Evolutionary conservation across 208 protist genomes (phyloP), one percentile per base, ranked within the genome.

Genomic region (Wallacemonas rigidus): DNA sequence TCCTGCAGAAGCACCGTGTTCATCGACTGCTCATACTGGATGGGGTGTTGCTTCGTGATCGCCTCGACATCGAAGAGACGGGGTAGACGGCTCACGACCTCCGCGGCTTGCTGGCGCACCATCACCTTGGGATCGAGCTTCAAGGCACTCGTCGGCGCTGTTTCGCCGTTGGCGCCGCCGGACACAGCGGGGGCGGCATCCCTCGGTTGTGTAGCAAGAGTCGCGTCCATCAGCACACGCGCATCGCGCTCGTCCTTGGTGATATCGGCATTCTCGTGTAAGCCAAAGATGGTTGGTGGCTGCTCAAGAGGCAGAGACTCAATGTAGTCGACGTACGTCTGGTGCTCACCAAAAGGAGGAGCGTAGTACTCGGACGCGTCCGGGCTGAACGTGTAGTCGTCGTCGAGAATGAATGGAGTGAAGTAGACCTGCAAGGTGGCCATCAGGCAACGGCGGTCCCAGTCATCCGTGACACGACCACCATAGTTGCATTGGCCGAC

Each of bases 1-100:
- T 98, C 94, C 77, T 98, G 97, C 56, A 97, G 75, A 39, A 99
- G 83, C 40, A 98, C 97, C 6, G 95, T 98, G 85, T 98, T 98
- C 97, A 99, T 98, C 40, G 89, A 96, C 80, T 99, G 95, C 35
- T 86, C 79, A 80, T 98, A 98, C 45, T 86, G 62, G 63, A 98
- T 95, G 3, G 95, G 94, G 74, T 98, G 94, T 62, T 81, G 81
- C 68, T 79, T 45, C 57, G 93, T 76, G 45, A 98, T 89, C 14
- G 83, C 85, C 76, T 98, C 95, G n/a, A 97, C 81, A 71, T 98
- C 90, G 64, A 98, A 98, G 1, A 91, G 81, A 12, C 70, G 51
- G 2, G 96, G 95, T n/a, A 98, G 77, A 14, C 92, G 89, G 15
- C 74, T 75, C 39, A 96, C 75, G 35, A 99, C 93, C 51, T 98